Evolutionary conservation across 1,139 yeast genomes (phyloP).

Genomic region (Saccharomyces hybrid): DNA sequence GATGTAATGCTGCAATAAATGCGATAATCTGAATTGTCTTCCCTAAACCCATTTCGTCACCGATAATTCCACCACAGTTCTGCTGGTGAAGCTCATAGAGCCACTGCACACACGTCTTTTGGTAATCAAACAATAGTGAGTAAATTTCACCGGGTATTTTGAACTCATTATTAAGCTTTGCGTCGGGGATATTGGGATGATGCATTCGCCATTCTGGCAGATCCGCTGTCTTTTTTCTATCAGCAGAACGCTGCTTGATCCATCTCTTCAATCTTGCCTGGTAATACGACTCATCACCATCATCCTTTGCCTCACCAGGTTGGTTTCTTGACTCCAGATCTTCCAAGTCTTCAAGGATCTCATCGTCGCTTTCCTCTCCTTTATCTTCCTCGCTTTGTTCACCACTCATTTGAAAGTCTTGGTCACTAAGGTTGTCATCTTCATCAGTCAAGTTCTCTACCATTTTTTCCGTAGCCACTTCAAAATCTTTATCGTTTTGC

Average conservation of each 20-base stretch:
- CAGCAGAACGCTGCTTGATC: constrained; percentile 44
- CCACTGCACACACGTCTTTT: constrained; percentile 85
- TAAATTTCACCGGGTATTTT: constrained; percentile 86
- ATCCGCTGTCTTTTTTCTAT: too few species aligned
- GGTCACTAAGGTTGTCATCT: constrained; percentile 1
- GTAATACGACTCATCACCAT: constrained; percentile 66
- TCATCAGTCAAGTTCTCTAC: constrained; percentile 14
- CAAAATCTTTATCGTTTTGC: constrained; percentile 12
- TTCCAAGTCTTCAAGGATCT: constrained; percentile 1
- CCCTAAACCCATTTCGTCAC: constrained; percentile 98
- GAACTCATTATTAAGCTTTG: constrained; percentile 60
- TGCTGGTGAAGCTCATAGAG: constrained; percentile 75
- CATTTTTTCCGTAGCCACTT: constrained; percentile 19
- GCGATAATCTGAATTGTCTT: constrained; percentile 90
- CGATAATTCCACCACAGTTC: constrained; percentile 87
- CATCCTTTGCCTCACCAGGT: constrained; percentile 43
- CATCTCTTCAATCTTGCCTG: constrained; percentile 54
- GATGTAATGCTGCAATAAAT: constrained; percentile 83
- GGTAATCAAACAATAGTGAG: constrained; percentile 83
- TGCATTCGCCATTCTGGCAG: constrained; percentile 55
- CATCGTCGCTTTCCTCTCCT: constrained; percentile 10
- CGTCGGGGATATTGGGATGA: constrained; percentile 74
- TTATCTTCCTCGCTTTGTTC: constrained; percentile 5
- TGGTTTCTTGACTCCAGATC: constrained; percentile 9
- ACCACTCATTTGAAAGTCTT: constrained; percentile 9